Percentiles rank a stretch among this genome's conserved stretches.
Conservation (phyloP, 2,329 filamentous ascomycete species). For the Oidium heveae region DNA sequence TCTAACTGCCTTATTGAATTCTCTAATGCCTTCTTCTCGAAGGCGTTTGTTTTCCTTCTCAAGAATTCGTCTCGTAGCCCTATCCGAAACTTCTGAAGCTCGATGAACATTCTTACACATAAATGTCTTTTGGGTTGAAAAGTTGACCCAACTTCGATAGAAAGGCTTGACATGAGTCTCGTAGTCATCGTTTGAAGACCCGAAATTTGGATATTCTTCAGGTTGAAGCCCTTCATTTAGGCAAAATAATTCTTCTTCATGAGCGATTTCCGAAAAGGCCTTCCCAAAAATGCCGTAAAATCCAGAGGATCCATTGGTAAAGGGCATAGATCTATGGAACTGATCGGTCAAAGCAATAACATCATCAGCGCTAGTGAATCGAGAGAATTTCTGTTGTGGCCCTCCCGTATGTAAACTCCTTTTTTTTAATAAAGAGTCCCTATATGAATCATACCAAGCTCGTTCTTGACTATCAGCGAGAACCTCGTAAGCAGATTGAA, state of each 20-base stretch:
- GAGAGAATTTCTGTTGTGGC: slow-evolving; percentile 40
- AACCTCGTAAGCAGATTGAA: slow-evolving; percentile 88
- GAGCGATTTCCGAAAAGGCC: slow-evolving; percentile 54
- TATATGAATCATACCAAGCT: slow-evolving; percentile 93
- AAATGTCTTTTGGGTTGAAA: slow-evolving; percentile 66
- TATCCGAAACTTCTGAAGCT: slow-evolving; percentile 66
- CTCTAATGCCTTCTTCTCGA: slow-evolving; percentile 56
- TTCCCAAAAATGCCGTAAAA: slow-evolving; percentile 64
- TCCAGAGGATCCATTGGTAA: slow-evolving; percentile 53
- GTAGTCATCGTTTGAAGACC: slow-evolving; percentile 46
- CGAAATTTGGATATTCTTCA: slow-evolving; percentile 59
- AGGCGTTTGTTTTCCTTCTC: slow-evolving; percentile 83
- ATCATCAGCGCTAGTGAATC: slow-evolving; percentile 57
- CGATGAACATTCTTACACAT: slow-evolving; percentile 74
- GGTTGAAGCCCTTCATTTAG: slow-evolving; percentile 36
- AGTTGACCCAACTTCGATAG: slow-evolving; percentile 57
- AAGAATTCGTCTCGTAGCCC: slow-evolving; percentile 58
- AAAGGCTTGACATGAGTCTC: slow-evolving; percentile 58
- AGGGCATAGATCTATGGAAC: slow-evolving; percentile 55
- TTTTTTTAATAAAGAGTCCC: slow-evolving; percentile 50
- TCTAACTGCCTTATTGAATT: slow-evolving; percentile 82
- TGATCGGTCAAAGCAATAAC: slow-evolving; percentile 53
- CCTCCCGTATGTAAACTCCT: slow-evolving; percentile 18
- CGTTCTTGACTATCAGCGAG: slow-evolving; percentile 86
- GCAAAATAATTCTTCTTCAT: slow-evolving; percentile 55